Conservation (phyloP, 2,329 filamentous ascomycete genomes). For the Trichophyton schoenleinii region DNA sequence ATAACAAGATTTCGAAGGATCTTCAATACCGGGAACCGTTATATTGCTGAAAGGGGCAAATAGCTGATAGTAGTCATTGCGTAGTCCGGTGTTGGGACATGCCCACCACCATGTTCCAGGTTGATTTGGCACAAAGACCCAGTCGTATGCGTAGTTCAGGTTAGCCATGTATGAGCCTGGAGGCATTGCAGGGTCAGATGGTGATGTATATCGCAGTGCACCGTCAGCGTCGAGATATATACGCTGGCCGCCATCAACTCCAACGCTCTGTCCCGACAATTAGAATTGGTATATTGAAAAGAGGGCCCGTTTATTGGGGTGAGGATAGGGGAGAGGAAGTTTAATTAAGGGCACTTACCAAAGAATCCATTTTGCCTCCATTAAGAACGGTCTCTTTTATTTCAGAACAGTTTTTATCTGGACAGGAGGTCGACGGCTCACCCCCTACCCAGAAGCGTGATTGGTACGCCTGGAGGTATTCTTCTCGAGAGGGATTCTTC, state of each 20-base stretch:
- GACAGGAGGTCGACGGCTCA: background rate
- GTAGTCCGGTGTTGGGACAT: background rate
- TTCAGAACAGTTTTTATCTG: background rate
- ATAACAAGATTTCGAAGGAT: background rate
- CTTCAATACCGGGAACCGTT: background rate
- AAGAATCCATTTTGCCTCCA: background rate
- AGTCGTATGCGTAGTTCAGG: background rate
- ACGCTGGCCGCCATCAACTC: background rate
- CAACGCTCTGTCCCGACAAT: background rate
- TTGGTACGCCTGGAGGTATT: background rate
- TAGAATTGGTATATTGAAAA: background rate
- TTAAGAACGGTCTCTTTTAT: slow-evolving; percentile 2
- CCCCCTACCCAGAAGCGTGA: slow-evolving; percentile 5
- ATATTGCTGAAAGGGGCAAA: background rate
- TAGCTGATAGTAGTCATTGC: background rate
- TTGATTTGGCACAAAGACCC: background rate
- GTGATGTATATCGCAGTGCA: slow-evolving; percentile 1
- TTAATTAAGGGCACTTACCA: background rate
- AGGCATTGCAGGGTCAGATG: background rate
- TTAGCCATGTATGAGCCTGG: background rate
- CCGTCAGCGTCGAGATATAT: slow-evolving; percentile 5
- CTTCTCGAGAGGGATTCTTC: background rate
- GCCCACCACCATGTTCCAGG: slow-evolving; percentile 4
- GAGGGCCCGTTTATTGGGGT: too few relatives aligned
- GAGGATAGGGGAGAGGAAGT: background rate